Conservation (phyloP, 2,329 filamentous ascomycete species). For the Fusarium anguioides region DNA sequence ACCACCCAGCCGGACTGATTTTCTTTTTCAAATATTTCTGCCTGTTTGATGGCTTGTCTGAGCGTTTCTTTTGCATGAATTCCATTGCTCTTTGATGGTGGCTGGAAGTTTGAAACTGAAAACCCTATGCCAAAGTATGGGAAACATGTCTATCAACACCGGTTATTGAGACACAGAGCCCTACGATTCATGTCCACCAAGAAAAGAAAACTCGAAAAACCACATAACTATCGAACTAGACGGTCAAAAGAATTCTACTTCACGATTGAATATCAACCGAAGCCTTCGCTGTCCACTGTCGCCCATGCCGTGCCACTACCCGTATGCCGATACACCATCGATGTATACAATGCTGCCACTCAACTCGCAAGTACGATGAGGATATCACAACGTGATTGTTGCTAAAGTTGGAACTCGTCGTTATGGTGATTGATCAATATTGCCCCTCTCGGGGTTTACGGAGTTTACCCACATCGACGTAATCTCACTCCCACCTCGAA, state of each 20-base stretch:
- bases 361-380: background rate
- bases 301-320: background rate
- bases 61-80: background rate
- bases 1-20: background rate
- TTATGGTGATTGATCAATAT: too few relatives aligned
- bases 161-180: background rate
- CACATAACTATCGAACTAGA: too few relatives aligned
- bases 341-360: background rate
- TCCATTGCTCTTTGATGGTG: background rate
- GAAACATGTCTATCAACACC: background rate
- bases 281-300: background rate
- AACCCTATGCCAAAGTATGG: background rate
- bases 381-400: background rate
- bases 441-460: slow-evolving; percentile 28
- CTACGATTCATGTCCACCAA: background rate
- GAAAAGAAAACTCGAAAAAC: background rate
- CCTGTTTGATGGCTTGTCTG: background rate
- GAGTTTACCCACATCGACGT: slow-evolving; percentile 21
- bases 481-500: slow-evolving; percentile 12
- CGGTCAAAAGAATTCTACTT: background rate
- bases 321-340: background rate
- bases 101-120: too few relatives aligned
- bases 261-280: background rate
- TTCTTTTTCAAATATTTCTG: background rate
- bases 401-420: background rate